Conservation (phyloP, 139 green algal genomes). For the Auxenochlorella pyrenoidosa region DNA sequence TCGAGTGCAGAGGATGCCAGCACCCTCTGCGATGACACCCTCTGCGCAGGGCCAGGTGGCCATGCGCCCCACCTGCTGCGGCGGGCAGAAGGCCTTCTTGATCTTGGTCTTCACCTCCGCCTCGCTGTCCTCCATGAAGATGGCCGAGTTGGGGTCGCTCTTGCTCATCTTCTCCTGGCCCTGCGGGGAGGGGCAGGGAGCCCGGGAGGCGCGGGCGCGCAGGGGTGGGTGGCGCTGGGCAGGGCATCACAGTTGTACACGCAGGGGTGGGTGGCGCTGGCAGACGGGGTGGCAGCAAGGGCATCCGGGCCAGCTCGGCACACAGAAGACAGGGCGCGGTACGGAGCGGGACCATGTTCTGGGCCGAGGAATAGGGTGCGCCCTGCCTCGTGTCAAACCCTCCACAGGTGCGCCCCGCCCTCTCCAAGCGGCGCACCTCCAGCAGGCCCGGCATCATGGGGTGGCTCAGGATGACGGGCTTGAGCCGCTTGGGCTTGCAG, state of each 20-base stretch:
- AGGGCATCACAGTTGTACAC: no score
- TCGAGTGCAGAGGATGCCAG: no score
- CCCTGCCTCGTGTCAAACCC: no score
- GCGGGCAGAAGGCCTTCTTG: slow-evolving; percentile 98
- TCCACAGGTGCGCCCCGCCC: no score
- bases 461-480: slow-evolving; percentile 98
- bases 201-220: not conserved
- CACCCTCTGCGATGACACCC: no score
- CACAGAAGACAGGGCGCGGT: no score
- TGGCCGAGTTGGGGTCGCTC: slow-evolving; percentile 95
- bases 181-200: slow-evolving; percentile 46
- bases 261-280: no score
- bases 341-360: no score
- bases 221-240: not conserved
- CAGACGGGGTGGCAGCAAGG: no score
- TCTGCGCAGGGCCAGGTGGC: no score
- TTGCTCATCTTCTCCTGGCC: slow-evolving; percentile 99
- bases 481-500: slow-evolving; percentile 88
- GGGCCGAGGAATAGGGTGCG: no score
- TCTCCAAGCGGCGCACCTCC: slow-evolving; percentile 65
- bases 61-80: slow-evolving; percentile 51
- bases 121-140: slow-evolving; percentile 98
- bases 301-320: no score
- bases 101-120: slow-evolving; percentile 97
- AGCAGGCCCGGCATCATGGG: slow-evolving; percentile 95